phyloP scores from a whole-genome alignment of 768 basidiomycete species.

The Lactarius akahatsu region DNA sequence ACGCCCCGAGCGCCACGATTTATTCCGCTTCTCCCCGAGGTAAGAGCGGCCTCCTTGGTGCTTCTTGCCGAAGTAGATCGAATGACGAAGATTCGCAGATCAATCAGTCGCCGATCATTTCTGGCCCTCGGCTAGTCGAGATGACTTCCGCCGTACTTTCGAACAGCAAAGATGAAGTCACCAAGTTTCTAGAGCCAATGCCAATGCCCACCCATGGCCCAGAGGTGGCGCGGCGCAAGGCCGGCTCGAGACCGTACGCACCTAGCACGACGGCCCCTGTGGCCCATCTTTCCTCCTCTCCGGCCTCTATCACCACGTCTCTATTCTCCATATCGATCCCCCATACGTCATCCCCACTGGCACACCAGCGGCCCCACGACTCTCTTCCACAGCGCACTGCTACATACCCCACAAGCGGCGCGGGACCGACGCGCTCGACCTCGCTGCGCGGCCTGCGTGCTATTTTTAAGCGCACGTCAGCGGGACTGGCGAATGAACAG shows the following conservation, averaged over 20 bases:
- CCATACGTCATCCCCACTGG: constrained; percentile 5
- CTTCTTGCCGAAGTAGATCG: background rate
- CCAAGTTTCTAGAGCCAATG: background rate
- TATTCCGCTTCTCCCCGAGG: constrained; percentile 17
- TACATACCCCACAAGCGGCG: background rate
- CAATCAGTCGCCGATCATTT: constrained; percentile 17
- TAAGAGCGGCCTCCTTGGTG: background rate
- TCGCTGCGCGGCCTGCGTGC: constrained; percentile 20
- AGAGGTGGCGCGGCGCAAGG: background rate
- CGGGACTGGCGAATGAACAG: constrained; percentile 4
- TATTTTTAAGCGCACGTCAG: constrained; percentile 25
- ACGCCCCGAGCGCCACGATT: constrained; percentile 6
- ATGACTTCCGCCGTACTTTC: background rate
- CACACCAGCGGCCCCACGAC: background rate
- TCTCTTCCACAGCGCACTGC: background rate
- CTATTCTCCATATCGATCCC: background rate
- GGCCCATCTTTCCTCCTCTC: background rate
- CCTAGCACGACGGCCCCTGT: background rate
- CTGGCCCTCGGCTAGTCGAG: constrained; percentile 5
- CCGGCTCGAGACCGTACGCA: background rate
- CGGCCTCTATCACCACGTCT: background rate
- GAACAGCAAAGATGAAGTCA: constrained; percentile 2
- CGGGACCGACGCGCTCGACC: constrained; percentile 5
- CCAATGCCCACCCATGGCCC: background rate
- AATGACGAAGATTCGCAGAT: constrained; percentile 1